Evolutionary conservation across 2,329 filamentous ascomycete genomes (phyloP).

Genomic region (Ascochyta viciae-villosae): DNA sequence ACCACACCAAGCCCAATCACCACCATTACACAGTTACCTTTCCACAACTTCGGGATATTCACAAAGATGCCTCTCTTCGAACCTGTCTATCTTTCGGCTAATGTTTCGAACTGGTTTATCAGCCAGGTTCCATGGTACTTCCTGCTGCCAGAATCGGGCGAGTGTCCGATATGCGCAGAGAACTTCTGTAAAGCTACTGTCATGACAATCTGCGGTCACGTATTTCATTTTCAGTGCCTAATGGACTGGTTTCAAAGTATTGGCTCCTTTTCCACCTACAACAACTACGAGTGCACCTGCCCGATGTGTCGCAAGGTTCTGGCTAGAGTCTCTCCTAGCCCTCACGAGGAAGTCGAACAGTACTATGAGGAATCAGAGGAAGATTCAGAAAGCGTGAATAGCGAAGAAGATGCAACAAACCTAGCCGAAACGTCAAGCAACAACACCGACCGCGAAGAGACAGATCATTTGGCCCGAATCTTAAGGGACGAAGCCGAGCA

Average conservation of each 20-base stretch:
- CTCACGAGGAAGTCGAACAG: too few species aligned
- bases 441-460: too few species aligned
- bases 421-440: too few species aligned
- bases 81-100: neutral
- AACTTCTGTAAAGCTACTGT: neutral
- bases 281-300: neutral
- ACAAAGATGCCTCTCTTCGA: neutral
- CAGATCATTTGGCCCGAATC: too few species aligned
- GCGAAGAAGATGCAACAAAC: too few species aligned
- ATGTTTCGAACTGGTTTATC: neutral
- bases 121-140: neutral
- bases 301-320: neutral
- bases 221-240: neutral
- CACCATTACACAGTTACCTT: neutral
- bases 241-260: neutral
- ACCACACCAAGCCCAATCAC: neutral
- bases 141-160: neutral
- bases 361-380: too few species aligned
- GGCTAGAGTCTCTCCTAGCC: too few species aligned
- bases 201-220: neutral
- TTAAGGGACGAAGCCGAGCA: too few species aligned
- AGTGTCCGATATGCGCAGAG: neutral
- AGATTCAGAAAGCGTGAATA: too few species aligned
- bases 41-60: neutral
- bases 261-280: neutral